These are phyloP conservation scores for Wickerhamomyces strasburgensis DNA, from an alignment of 805 yeast species.

Conservation along the genomic window DNA sequence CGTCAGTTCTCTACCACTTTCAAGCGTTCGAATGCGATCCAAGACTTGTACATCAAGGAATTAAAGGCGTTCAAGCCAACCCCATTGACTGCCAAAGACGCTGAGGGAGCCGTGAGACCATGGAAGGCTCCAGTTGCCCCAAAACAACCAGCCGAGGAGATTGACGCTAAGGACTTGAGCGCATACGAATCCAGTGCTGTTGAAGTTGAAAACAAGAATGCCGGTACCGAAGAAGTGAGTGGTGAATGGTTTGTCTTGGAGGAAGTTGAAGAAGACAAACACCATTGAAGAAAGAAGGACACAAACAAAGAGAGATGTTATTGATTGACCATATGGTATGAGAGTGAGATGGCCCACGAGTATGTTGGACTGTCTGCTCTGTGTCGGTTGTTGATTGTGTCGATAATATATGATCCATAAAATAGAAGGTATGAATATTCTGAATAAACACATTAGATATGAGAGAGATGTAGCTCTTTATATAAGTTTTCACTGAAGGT, in stretches of 20 bases:
- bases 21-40: conserved; percentile 47
- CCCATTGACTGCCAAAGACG: conserved; percentile 64
- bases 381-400: too few relatives aligned
- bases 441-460: too few relatives aligned
- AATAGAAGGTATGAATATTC: too few relatives aligned
- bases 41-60: conserved; percentile 84
- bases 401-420: too few relatives aligned
- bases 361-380: too few relatives aligned
- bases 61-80: conserved; percentile 86
- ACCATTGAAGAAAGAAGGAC: conserved; percentile 33
- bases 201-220: conserved; percentile 63
- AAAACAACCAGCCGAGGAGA: conserved; percentile 64
- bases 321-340: not conserved
- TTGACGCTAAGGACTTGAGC: conserved; percentile 56
- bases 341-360: not conserved
- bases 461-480: too few relatives aligned
- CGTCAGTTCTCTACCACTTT: conserved; percentile 32
- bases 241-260: conserved; percentile 79
- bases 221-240: conserved; percentile 32
- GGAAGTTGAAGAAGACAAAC: conserved; percentile 53
- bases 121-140: conserved; percentile 85
- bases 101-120: conserved; percentile 72
- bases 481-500: too few relatives aligned
- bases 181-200: conserved; percentile 61
- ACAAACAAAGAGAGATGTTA: not conserved